Evolutionary conservation across 129 eudicot species (phyloP), one percentile per base, ranked within the genome.

Genomic region (Smallanthus sonchifolius): DNA sequence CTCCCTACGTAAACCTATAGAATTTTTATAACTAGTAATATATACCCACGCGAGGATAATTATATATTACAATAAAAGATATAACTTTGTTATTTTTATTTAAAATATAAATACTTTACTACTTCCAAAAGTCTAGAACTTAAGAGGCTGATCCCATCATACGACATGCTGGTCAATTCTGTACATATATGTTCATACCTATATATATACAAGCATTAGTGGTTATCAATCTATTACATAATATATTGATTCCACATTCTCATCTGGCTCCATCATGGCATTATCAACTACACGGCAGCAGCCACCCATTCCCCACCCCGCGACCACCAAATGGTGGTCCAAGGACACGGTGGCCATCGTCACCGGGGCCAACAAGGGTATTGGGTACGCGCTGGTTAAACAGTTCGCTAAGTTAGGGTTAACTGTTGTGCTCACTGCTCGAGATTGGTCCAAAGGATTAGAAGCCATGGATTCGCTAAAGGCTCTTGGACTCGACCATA

Each of bases 311-410:
- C 16, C 40, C 49, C 13, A 40, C 73, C 59, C 65, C 1, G 24
- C 65, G 64, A 52, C 57, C 10, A 6, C 34, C 10, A 87, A 87
- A 44, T 93, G 98, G 98, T 93, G 98, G 98, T 86, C 92, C 5
- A 81, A 86, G 81, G 91, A 93, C 47, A 79, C 89, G 10, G 75
- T 85, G 37, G 97, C 89, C 10, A 78, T 93, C 55, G 97, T 93
- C 43, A 93, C 98, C 0, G 98, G 98, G 11, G 92, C 89, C 16
- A 93, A 93, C 79, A 90, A 84, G 73, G 98, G 98, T 10, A 93
- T 93, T 0, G 98, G 98, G 35, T 93, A 75, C 56, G 87, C 85
- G 13, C 49, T 90, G 28, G 97, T 85, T 39, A 93, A 85, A 65
- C 76, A 79, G 66, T 80, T 93, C 69, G 92, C 97, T 39, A 81